These are phyloP conservation scores for Garcia nutans DNA, from an alignment of 345 rosid genomes.

Conservation along the genomic window DNA sequence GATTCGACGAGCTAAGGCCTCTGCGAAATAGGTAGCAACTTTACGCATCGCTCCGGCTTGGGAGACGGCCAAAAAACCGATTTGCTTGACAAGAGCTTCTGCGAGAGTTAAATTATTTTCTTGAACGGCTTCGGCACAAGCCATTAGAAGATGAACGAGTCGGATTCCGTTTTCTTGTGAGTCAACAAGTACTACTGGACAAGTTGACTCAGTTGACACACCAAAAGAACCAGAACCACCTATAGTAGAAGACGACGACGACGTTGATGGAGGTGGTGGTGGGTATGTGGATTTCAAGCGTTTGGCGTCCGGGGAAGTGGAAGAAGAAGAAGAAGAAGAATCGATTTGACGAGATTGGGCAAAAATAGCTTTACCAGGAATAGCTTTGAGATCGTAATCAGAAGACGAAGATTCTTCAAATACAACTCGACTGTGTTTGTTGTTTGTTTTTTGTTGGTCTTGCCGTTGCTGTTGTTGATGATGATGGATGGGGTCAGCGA, in stretches of 20 bases:
- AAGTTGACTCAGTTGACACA: conserved; percentile 35
- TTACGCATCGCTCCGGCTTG: conserved; percentile 76
- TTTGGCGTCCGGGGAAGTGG: neutral
- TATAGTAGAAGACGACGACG: neutral
- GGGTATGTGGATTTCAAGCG: neutral
- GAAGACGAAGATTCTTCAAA: conserved; percentile 41
- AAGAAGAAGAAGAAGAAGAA: neutral
- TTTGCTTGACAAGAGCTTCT: conserved; percentile 62
- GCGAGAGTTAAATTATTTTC: conserved; percentile 46
- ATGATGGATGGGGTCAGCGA: neutral
- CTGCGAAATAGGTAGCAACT: conserved; percentile 77
- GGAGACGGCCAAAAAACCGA: conserved; percentile 52
- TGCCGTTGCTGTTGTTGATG: neutral
- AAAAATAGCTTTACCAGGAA: conserved; percentile 70
- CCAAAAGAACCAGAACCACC: conserved; percentile 11
- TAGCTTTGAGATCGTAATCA: conserved; percentile 66
- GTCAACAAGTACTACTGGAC: conserved; percentile 59
- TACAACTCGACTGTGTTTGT: neutral
- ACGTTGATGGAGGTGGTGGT: neutral
- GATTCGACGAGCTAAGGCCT: conserved; percentile 71
- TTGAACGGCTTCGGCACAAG: conserved; percentile 78
- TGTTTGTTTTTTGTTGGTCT: neutral
- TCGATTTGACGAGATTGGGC: neutral
- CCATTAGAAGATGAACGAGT: conserved; percentile 70
- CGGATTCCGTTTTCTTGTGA: conserved; percentile 78